These are phyloP conservation scores for Lobulomyces angularis DNA, from an alignment of 192 early-diverging fungal species.

Conservation along the genomic window DNA sequence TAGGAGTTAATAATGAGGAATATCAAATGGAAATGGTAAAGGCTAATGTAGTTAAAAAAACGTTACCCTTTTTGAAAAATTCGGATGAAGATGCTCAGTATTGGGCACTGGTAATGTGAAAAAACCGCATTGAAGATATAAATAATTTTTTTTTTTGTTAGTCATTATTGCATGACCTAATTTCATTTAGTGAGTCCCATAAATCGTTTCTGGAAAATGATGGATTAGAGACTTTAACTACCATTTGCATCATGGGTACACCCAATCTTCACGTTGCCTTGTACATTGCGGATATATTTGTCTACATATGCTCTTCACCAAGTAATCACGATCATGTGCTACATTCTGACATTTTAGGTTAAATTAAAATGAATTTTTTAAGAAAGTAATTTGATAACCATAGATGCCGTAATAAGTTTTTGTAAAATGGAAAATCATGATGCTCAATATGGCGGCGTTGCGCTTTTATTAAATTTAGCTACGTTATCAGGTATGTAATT, in stretches of 20 bases:
- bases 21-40: conserved; percentile 54
- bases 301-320: conserved; percentile 30
- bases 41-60: conserved; percentile 40
- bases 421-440: conserved; percentile 29
- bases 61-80: conserved; percentile 45
- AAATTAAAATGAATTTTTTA: conserved; percentile 8
- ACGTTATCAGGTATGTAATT: conserved; percentile 29
- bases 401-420: conserved; percentile 24
- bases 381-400: conserved; percentile 8
- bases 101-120: conserved; percentile 57
- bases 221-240: conserved; percentile 23
- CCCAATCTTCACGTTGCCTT: conserved; percentile 26
- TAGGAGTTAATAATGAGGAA: conserved; percentile 36
- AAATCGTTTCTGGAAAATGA: conserved; percentile 18
- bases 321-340: conserved; percentile 6
- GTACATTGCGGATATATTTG: conserved; percentile 42
- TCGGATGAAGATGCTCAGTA: conserved; percentile 63
- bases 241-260: no score
- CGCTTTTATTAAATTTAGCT: conserved; percentile 34
- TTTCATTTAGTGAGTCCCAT: conserved; percentile 21
- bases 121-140: no score
- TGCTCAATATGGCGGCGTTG: conserved; percentile 35
- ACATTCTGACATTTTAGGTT: background rate
- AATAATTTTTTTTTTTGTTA: conserved; percentile 5
- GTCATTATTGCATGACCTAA: conserved; percentile 30